Percentiles rank a stretch among this genome's conserved stretches.
Evolutionary conservation across 805 yeast genomes (phyloP).

Genomic region (Starmerella sirachaensis): DNA sequence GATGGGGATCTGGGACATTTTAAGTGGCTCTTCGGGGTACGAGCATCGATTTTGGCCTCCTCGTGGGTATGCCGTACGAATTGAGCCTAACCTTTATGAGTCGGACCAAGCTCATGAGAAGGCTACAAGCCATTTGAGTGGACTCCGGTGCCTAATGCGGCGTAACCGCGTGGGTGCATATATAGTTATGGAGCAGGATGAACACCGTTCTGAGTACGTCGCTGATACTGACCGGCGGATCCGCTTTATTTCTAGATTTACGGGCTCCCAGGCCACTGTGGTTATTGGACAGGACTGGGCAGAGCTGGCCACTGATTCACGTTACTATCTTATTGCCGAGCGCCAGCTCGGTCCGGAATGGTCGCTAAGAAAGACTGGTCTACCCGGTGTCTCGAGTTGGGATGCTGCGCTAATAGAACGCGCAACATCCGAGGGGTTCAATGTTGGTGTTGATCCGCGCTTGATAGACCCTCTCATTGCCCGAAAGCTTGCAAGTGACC

Average conservation of each 20-base stretch:
- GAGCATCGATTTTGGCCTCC: conserved; percentile 4
- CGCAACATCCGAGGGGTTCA: conserved; percentile 34
- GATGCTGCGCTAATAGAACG: conserved; percentile 57
- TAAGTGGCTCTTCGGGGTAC: conserved; percentile 3
- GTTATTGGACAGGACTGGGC: conserved; percentile 61
- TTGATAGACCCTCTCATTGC: conserved; percentile 37
- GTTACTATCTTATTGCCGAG: conserved; percentile 85
- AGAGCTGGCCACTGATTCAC: conserved; percentile 81
- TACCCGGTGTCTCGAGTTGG: conserved; percentile 63
- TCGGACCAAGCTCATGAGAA: not conserved
- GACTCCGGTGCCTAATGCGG: conserved; percentile 37
- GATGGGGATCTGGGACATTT: conserved; percentile 1
- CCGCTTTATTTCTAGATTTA: conserved; percentile 67
- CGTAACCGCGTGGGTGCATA: conserved; percentile 56
- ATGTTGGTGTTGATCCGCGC: conserved; percentile 76
- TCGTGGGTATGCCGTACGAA: conserved; percentile 1
- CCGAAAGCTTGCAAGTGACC: conserved; percentile 20
- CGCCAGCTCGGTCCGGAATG: conserved; percentile 70
- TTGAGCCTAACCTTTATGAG: not conserved
- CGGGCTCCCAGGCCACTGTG: conserved; percentile 89
- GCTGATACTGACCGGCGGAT: conserved; percentile 71
- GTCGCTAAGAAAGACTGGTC: conserved; percentile 69
- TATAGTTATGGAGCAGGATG: conserved; percentile 77
- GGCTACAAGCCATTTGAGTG: not conserved
- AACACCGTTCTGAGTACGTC: conserved; percentile 85